Base-by-base conservation (phyloP, 2,329 filamentous ascomycete species). In the Trichoderma sp. region DNA sequence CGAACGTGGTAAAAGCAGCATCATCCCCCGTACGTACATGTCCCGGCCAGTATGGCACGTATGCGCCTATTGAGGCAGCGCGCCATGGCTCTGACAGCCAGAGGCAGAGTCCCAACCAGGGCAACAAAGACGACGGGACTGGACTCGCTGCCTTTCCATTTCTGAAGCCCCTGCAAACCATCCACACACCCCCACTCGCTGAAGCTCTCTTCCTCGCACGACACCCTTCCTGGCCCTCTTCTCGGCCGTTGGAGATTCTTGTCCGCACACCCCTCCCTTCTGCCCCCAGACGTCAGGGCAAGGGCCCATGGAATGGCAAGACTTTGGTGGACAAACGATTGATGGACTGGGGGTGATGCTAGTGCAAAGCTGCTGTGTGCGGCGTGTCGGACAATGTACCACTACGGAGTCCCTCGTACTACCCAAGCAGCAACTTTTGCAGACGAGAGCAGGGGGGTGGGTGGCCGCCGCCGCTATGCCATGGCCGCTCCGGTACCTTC, bases 101-200 rank as follows among this genome's bases (percentile, higher is more conserved):
- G 34, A 14, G 34, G 12, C 34, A 14, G 10, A 39, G 34, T 14
- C 34, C 12, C 34, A 14, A 39, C 34, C 34, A 39, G 34, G 34
- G 34, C 34, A 39, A 39, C 34, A 12, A 10, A 9, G 30, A 30
- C 30, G 34, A 39, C 10, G 34, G 34, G 10, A 39, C 34, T 39
- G 34, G 34, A 39, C 34, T 12, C 34, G 5, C 34, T 39, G 39
- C 17, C 43, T 28, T 10, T 24, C 59, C 59, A 26, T 47, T 62
- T 43, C 5, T 9, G 15, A 41, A 28, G 28, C 43, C 50, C 59
- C 50, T 63, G 59, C 50, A 21, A 63, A 60, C 55, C 50, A 63
- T 63, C 59, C 59, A 55, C 59, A 63, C 59, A 63, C 59, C 59
- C 59, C 50, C 50, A 63, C 59, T 63, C 58, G 47, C 48, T 62